A percentile compares a stretch with the other conserved stretches of the same genome.
Conservation (phyloP, 768 basidiomycete species). For the Dacryopinax primogenitus region DNA sequence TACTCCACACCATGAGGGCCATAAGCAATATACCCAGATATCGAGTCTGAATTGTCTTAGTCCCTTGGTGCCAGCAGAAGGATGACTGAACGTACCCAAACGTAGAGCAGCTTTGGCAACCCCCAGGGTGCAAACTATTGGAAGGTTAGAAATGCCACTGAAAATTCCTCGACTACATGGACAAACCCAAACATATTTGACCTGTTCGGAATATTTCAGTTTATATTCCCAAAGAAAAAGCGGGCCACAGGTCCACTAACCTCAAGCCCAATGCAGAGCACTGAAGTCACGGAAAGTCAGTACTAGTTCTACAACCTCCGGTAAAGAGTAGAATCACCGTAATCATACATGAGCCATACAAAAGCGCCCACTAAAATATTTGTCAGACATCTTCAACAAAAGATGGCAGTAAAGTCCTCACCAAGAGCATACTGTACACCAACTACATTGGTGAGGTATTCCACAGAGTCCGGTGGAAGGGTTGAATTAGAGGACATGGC, state of each 20-base stretch:
- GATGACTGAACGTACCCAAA: neutral
- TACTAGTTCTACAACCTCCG: neutral
- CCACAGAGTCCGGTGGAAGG: neutral
- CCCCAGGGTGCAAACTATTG: neutral
- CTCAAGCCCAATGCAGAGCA: conserved; percentile 4
- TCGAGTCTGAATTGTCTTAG: neutral
- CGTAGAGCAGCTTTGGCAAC: neutral
- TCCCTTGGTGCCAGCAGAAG: neutral
- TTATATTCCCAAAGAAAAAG: neutral
- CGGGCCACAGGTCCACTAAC: neutral
- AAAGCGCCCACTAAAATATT: neutral
- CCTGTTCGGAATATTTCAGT: neutral
- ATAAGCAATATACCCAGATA: neutral
- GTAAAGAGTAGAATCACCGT: neutral
- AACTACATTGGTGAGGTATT: conserved; percentile 2
- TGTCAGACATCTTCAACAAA: neutral
- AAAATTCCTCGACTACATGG: neutral
- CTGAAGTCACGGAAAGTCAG: neutral
- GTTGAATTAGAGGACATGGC: neutral
- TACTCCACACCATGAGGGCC: conserved; percentile 6
- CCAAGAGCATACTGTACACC: conserved; percentile 8
- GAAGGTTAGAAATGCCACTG: neutral
- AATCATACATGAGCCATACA: neutral
- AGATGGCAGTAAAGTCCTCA: neutral
- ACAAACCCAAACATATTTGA: conserved; percentile 5